A percentile compares a stretch with the other conserved stretches of the same genome.
phyloP scores from a whole-genome alignment of 1,284 basidiomycete genomes.

The Ganoderma multipileum region DNA sequence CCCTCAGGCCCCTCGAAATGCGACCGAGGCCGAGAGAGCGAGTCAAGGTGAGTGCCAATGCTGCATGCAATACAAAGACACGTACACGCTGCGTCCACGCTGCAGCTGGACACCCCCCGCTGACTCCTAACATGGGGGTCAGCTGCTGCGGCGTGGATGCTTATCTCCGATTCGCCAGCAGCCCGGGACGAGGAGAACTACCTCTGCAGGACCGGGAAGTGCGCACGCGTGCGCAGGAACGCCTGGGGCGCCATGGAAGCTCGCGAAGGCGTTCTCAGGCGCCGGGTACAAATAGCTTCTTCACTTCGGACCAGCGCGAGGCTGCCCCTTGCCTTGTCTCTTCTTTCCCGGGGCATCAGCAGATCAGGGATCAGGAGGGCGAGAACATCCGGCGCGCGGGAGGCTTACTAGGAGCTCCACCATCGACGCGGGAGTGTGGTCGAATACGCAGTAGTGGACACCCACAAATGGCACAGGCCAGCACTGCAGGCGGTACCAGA shows the following conservation, averaged over 20 bases:
- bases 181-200: constrained; percentile 9
- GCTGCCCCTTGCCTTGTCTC: constrained; percentile 3
- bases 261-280: constrained; percentile 10
- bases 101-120: not conserved
- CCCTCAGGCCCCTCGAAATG: not conserved
- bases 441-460: not conserved
- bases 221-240: constrained; percentile 25
- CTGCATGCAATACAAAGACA: not conserved
- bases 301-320: not conserved
- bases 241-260: constrained; percentile 12
- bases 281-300: constrained; percentile 22
- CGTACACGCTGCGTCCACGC: constrained; percentile 16
- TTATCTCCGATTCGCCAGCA: constrained; percentile 29
- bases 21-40: constrained; percentile 2
- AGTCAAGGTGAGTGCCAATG: constrained; percentile 5
- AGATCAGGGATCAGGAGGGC: not conserved
- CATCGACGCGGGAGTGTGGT: constrained; percentile 21
- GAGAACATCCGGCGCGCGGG: constrained; percentile 21
- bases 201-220: not conserved
- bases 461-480: not conserved
- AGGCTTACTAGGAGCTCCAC: constrained; percentile 23
- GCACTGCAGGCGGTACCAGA: not conserved
- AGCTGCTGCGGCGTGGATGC: constrained; percentile 22
- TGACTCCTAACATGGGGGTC: not conserved
- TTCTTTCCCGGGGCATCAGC: not conserved